These are phyloP conservation scores for Tolypocladium tropicale DNA, from an alignment of 2,329 filamentous ascomycete species.

Conservation along the genomic window DNA sequence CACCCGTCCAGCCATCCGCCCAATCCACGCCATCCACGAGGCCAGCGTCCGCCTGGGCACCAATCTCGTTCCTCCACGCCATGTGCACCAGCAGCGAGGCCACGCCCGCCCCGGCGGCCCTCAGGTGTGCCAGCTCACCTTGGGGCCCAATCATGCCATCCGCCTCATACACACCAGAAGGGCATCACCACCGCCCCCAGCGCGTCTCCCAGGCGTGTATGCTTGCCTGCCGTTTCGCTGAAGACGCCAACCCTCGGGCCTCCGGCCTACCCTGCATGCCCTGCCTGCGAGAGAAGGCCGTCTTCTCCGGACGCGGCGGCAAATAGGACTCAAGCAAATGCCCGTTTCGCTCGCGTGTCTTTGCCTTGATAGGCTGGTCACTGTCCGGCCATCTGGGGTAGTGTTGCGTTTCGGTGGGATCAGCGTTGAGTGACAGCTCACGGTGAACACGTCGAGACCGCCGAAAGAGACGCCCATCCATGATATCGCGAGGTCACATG, in stretches of 20 bases:
- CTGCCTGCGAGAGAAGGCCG: not conserved
- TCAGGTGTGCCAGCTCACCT: conserved; percentile 12
- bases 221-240: not conserved
- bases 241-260: not conserved
- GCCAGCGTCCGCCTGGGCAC: conserved; percentile 6
- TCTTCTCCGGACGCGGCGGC: not conserved
- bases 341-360: not conserved
- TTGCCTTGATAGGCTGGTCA: not conserved
- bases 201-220: not conserved
- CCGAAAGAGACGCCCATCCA: not conserved
- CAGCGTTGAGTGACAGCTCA: not conserved
- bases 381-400: not conserved
- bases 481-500: not conserved
- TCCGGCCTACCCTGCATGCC: no score
- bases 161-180: not conserved
- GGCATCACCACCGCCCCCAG: not conserved
- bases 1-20: conserved; percentile 1
- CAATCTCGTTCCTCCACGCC: conserved; percentile 19
- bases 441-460: not conserved
- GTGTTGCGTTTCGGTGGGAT: not conserved
- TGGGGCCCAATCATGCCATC: conserved; percentile 17
- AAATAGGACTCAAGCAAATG: not conserved
- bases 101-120: not conserved
- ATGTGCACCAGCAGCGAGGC: conserved; percentile 8
- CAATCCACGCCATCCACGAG: conserved; percentile 12